A percentile compares a stretch with the other conserved stretches of the same genome.
Evolutionary conservation across 73 alveolate species (phyloP).

Genomic region (Tetrahymena elliotti): DNA sequence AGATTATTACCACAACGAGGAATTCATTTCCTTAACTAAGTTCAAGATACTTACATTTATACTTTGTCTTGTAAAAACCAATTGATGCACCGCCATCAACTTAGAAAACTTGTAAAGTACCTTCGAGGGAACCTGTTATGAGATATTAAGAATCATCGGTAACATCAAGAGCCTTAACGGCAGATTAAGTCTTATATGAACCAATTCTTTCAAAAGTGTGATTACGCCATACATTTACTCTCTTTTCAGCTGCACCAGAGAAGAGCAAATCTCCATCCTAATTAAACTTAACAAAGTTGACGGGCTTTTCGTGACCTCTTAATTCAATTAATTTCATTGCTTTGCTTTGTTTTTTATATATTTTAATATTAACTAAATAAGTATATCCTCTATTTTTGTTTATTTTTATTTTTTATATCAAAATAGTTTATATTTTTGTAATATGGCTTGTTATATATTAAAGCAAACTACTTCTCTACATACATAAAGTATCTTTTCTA

Average conservation of each 20-base stretch:
- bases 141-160: constrained; percentile 74
- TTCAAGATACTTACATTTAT: neutral
- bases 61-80: constrained; percentile 15
- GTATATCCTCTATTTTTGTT: neutral
- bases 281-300: constrained; percentile 66
- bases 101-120: constrained; percentile 24
- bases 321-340: constrained; percentile 74
- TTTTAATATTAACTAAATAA: neutral
- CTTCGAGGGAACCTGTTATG: constrained; percentile 62
- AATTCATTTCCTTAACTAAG: neutral
- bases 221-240: constrained; percentile 66
- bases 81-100: constrained; percentile 29
- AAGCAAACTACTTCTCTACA: neutral
- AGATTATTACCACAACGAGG: neutral
- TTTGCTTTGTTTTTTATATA: neutral
- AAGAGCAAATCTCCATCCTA: constrained; percentile 85
- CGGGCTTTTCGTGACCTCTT: constrained; percentile 87
- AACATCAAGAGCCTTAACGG: constrained; percentile 76
- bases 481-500: neutral
- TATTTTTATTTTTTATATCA: neutral
- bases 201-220: constrained; percentile 83
- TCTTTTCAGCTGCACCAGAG: constrained; percentile 77
- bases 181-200: constrained; percentile 66
- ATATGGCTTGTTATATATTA: neutral
- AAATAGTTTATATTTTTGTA: neutral